Evolutionary conservation across 2,329 filamentous ascomycete genomes (phyloP), one percentile per base, ranked within the genome.

Genomic region (Camptophora hylomeconis): DNA sequence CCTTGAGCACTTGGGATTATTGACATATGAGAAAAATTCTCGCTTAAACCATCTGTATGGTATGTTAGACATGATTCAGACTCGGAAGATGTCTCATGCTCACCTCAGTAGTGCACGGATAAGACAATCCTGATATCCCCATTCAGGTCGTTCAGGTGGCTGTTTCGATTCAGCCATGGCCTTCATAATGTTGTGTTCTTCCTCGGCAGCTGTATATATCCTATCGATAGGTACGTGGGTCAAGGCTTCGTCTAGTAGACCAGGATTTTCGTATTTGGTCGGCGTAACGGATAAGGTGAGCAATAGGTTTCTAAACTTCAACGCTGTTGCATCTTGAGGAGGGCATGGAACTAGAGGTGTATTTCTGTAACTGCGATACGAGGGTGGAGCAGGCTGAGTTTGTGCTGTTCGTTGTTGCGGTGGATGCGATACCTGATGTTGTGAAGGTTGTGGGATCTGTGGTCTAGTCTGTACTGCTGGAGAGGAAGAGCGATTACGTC

Each of bases 111-210:
- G 64, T 36, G 87, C 82, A 42, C 81, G 72, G 48, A 95, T 79
- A 31, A 94, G 83, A 53, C 87, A 98, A 58, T 98, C 89, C 56
- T 95, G 87, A 51, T 95, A 94, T 33, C 86, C 87, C 87, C 87
- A 95, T 61, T 84, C 79, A 2, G 86, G 72, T 52, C 80, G 79
- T 41, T 73, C 69, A 31, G 76, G 80, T 32, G 80, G 73, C 12
- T 80, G 81, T 60, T 93, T 75, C 42, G 83, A 92, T 50, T 80
- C 80, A 17, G 87, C 87, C 54, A 92, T 76, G 18, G 83, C 89
- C 48, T 80, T 74, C 44, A 92, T 64, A 17, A 94, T 75, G 51
- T 94, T 83, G 40, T 72, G 75, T 56, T 95, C 86, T 52, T 95
- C 87, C 52, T 95, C 84, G 29, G 89, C 89, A 51, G 94, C 84